Percentiles rank a stretch among this genome's conserved stretches.
Evolutionary conservation across 2,329 filamentous ascomycete species (phyloP).

Genomic region (Bipolaris bicolor): DNA sequence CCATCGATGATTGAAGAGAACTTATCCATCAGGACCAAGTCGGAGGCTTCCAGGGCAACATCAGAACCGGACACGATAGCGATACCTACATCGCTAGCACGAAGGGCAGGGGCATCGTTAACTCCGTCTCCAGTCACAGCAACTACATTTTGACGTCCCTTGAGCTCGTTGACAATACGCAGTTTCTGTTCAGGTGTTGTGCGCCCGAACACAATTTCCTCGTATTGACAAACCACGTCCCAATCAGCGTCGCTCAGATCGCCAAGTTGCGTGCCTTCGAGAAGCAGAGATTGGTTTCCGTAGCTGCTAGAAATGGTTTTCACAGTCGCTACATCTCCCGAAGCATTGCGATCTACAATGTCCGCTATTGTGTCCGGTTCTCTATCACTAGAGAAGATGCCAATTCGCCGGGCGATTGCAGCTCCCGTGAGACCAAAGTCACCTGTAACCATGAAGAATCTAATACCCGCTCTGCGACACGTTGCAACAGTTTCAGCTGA

Average conservation of each 20-base stretch:
- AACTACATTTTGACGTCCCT: neutral
- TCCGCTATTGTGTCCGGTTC: neutral
- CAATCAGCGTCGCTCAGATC: neutral
- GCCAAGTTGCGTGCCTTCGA: constrained; percentile 1
- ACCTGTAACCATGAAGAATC: constrained; percentile 2
- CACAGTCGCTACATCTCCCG: neutral
- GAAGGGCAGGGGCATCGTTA: constrained; percentile 1
- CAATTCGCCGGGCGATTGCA: neutral
- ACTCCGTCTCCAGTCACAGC: neutral
- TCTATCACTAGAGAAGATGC: constrained; percentile 1
- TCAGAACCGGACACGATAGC: neutral
- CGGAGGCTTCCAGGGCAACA: neutral
- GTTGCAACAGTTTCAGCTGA: constrained; percentile 1
- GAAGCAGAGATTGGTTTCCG: neutral
- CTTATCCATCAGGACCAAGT: neutral
- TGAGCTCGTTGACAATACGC: neutral
- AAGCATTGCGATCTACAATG: neutral
- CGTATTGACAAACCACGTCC: neutral
- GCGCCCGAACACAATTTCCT: neutral
- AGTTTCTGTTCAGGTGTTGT: neutral
- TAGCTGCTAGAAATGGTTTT: neutral
- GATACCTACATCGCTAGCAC: neutral
- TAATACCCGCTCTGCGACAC: constrained; percentile 1
- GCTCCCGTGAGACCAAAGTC: constrained; percentile 2
- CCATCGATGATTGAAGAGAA: constrained; percentile 1